Percentiles rank a stretch among this genome's conserved stretches.
Evolutionary conservation across 495 filamentous ascomycete species (phyloP).

Genomic region (Talaromyces stipitatus): DNA sequence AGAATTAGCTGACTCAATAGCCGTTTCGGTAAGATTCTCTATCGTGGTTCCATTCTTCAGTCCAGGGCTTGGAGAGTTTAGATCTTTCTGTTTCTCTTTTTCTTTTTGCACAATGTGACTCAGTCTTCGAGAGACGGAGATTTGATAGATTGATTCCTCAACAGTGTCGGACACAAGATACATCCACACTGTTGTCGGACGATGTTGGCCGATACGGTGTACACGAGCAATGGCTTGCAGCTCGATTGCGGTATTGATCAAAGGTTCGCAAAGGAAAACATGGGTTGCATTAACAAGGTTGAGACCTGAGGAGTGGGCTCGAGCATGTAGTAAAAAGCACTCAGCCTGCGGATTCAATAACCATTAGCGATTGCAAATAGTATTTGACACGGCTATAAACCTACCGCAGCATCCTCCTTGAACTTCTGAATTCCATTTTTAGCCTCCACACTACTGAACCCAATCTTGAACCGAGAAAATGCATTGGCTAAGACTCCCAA

Average conservation of each 20-base stretch:
- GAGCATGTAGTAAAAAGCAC: slow-evolving; percentile 83
- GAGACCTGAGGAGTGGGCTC: slow-evolving; percentile 77
- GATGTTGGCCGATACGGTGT: slow-evolving; percentile 84
- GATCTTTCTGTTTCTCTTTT: slow-evolving; percentile 16
- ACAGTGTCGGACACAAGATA: slow-evolving; percentile 85
- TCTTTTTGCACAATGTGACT: slow-evolving; percentile 58
- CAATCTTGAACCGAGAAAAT: slow-evolving; percentile 61
- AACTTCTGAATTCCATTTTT: slow-evolving; percentile 63
- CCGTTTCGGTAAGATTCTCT: slow-evolving; percentile 41
- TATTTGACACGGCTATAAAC: slow-evolving; percentile 7
- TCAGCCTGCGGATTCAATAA: slow-evolving; percentile 45
- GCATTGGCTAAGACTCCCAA: slow-evolving; percentile 64
- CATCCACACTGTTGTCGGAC: slow-evolving; percentile 88
- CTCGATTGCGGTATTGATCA: slow-evolving; percentile 88
- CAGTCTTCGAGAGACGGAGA: slow-evolving; percentile 70
- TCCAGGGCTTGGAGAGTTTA: slow-evolving; percentile 10
- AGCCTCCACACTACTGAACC: slow-evolving; percentile 56
- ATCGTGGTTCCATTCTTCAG: slow-evolving; percentile 18
- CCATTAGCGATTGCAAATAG: neutral
- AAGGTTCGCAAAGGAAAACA: slow-evolving; percentile 88
- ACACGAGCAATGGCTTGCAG: slow-evolving; percentile 91
- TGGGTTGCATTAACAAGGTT: slow-evolving; percentile 90
- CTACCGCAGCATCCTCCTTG: slow-evolving; percentile 58
- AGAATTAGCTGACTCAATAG: slow-evolving; percentile 75
- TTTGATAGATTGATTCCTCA: slow-evolving; percentile 80